These are phyloP conservation scores for Lichtheimia ramosa DNA, from an alignment of 371 early-diverging fungal genomes.

Conservation along the genomic window DNA sequence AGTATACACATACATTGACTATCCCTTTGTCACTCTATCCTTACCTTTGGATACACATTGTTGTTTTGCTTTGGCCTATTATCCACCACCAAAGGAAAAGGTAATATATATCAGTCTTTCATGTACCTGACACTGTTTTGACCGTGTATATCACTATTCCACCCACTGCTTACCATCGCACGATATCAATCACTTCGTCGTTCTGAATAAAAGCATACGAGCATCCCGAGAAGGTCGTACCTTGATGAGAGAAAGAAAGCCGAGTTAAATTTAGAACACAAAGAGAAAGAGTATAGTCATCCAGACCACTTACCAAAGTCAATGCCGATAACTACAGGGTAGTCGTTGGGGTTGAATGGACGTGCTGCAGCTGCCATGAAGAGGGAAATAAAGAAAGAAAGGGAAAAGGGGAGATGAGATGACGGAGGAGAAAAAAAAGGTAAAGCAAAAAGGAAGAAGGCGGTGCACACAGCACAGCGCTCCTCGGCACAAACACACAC, in stretches of 20 bases:
- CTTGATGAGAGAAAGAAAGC: slow-evolving; percentile 15
- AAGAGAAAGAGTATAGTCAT: background rate
- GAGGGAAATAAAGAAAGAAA: background rate
- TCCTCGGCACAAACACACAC: no score
- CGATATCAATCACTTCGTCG: slow-evolving; percentile 62
- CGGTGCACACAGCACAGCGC: background rate
- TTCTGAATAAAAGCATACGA: slow-evolving; percentile 53
- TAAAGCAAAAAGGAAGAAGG: background rate
- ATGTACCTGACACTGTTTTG: background rate
- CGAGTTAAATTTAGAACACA: background rate
- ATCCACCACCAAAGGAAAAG: no score
- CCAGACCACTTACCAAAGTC: slow-evolving; percentile 37
- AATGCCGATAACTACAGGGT: slow-evolving; percentile 48
- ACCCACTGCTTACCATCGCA: slow-evolving; percentile 42
- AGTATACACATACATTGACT: background rate
- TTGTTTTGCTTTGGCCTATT: slow-evolving; percentile 60
- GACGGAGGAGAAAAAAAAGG: background rate
- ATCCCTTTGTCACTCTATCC: background rate
- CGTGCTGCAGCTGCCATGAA: slow-evolving; percentile 24
- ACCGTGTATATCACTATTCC: background rate
- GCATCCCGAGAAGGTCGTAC: slow-evolving; percentile 52
- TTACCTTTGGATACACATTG: slow-evolving; percentile 61
- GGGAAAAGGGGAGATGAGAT: background rate
- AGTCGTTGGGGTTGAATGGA: slow-evolving; percentile 39
- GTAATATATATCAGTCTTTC: no score